Conservation (phyloP, 805 yeast genomes). For the Zygoascus ofunaensis region DNA sequence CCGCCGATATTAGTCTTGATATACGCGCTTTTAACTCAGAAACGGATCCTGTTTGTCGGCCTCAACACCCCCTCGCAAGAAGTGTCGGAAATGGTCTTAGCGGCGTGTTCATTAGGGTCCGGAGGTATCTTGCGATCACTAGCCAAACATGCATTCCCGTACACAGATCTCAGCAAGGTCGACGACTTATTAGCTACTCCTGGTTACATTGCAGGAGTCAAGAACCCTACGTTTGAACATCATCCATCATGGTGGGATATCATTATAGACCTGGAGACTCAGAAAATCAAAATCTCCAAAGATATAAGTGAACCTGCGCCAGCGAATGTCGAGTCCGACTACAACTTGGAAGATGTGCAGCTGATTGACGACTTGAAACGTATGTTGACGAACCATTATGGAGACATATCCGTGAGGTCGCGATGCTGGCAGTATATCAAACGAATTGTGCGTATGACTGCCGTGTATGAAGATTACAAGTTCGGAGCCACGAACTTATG, state of each 20-base stretch:
- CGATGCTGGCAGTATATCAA: constrained; percentile 21
- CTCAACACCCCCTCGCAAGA: constrained; percentile 42
- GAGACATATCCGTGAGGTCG: constrained; percentile 23
- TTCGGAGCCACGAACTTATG: constrained; percentile 19
- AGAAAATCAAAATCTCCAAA: constrained; percentile 26
- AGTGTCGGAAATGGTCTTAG: constrained; percentile 43
- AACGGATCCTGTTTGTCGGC: constrained; percentile 41
- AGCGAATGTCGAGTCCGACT: background rate
- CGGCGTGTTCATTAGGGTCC: constrained; percentile 41
- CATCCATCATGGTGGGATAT: constrained; percentile 50
- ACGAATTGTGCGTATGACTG: constrained; percentile 23
- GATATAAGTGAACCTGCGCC: constrained; percentile 9
- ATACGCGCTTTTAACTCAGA: constrained; percentile 46
- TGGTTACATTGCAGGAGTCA: constrained; percentile 50
- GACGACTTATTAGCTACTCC: constrained; percentile 41
- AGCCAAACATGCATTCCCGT: constrained; percentile 43
- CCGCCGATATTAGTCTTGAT: constrained; percentile 46
- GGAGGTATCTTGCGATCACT: constrained; percentile 47
- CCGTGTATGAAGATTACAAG: constrained; percentile 20
- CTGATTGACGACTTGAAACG: constrained; percentile 22
- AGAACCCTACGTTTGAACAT: constrained; percentile 48
- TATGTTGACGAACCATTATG: constrained; percentile 24
- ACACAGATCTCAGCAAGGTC: constrained; percentile 46
- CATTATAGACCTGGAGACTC: constrained; percentile 43
- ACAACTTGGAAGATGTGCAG: constrained; percentile 14